These are phyloP conservation scores for Dysphania ambrosioides DNA, from an alignment of 148 eudicot genomes.

Conservation along the genomic window DNA sequence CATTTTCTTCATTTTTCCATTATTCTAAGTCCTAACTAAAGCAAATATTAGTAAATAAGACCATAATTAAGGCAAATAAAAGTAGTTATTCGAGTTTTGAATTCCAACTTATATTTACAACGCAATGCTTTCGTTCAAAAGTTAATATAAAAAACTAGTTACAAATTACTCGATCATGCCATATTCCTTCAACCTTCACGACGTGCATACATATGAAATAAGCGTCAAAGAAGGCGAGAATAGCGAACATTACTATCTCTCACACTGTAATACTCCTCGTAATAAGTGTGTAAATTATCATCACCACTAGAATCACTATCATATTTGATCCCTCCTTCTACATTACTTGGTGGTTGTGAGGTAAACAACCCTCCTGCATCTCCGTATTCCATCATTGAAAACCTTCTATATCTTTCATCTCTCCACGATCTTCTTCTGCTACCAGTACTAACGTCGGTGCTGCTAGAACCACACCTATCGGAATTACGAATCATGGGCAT, in stretches of 20 bases:
- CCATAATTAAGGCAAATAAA: too few relatives aligned
- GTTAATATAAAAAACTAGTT: too few relatives aligned
- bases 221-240: neutral
- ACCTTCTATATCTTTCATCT: constrained; percentile 5
- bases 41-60: too few relatives aligned
- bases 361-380: constrained; percentile 1
- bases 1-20: too few relatives aligned
- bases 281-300: too few relatives aligned
- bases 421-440: constrained; percentile 9
- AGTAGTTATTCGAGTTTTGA: too few relatives aligned
- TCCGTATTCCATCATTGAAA: constrained; percentile 9
- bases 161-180: too few relatives aligned
- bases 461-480: neutral
- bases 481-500: constrained; percentile 19
- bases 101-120: too few relatives aligned
- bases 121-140: too few relatives aligned
- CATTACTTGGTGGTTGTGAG: neutral
- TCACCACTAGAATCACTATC: constrained; percentile 14
- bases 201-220: neutral
- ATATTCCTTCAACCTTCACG: neutral
- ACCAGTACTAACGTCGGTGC: neutral
- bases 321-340: neutral
- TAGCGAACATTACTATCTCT: constrained; percentile 1
- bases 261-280: neutral
- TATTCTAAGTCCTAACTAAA: too few relatives aligned